Conservation (phyloP, 331 rosid species). For the Ulmus americana region DNA sequence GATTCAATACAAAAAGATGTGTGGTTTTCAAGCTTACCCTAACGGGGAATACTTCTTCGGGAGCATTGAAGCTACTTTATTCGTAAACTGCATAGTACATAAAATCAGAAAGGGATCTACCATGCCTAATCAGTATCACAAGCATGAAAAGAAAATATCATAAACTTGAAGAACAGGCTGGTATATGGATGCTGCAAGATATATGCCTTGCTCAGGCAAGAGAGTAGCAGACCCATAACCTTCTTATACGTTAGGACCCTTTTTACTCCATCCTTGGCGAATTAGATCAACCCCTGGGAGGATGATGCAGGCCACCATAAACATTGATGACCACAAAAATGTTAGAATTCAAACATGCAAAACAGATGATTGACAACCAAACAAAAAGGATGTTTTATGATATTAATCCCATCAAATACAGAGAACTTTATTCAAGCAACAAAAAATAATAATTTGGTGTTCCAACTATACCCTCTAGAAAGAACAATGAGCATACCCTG, state of each 20-base stretch:
- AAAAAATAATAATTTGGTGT: background rate
- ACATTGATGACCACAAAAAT: slow-evolving; percentile 11
- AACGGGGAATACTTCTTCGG: slow-evolving; percentile 81
- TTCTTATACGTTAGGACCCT: slow-evolving; percentile 82
- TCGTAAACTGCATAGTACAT: slow-evolving; percentile 63
- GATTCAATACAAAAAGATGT: background rate
- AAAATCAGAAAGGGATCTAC: slow-evolving; percentile 31
- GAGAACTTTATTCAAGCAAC: background rate
- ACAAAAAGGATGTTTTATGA: background rate
- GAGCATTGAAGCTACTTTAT: slow-evolving; percentile 80
- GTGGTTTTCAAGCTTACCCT: slow-evolving; percentile 54
- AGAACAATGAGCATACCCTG: slow-evolving; percentile 53
- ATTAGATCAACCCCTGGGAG: slow-evolving; percentile 74
- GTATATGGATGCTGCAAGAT: slow-evolving; percentile 86
- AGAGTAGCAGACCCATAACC: slow-evolving; percentile 97
- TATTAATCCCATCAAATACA: background rate
- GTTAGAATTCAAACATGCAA: background rate
- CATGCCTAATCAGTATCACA: slow-evolving; percentile 2
- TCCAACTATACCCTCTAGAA: background rate
- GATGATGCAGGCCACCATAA: slow-evolving; percentile 12
- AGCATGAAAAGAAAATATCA: slow-evolving; percentile 21
- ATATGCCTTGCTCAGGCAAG: slow-evolving; percentile 97
- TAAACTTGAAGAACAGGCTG: slow-evolving; percentile 95
- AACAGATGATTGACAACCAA: background rate
- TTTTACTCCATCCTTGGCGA: slow-evolving; percentile 97